Base-by-base conservation (phyloP, 331 rosid genomes). In the Rosa hybrid region DNA sequence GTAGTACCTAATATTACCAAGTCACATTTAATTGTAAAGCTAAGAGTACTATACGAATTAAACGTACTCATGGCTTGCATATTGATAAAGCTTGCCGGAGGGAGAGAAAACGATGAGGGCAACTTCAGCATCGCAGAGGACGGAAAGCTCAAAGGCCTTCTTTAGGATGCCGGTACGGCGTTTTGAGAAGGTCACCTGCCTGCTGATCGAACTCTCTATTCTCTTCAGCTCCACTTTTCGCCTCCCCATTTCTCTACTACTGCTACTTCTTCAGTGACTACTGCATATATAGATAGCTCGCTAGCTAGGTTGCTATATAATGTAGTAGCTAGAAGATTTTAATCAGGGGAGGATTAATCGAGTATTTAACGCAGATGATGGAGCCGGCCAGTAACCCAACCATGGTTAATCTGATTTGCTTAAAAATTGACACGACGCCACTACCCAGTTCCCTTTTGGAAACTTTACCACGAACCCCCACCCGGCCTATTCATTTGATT, bases 181-280 rank as follows among this genome's bases (percentile, higher is more conserved):
- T 84, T 90, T 87, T 6, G 90, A 87, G 81, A 89, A 87, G 11
- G 84, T 88, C 57, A 88, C 89, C 38, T 82, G 86, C 79, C 91
- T 80, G 69, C 84, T 87, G n/a, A 85, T 74, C 76, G 81, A 81
- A 65, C 77, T 90, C 77, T 90, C 91, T 16, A 84, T 90, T 83
- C 90, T 83, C 84, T 90, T 90, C 75, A 87, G 78, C 84, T 82
- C 85, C 39, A 90, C 90, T 73, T 86, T 86, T 0, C 93, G 89
- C 81, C 90, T 84, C 38, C 93, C 90, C 93, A 88, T 87, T 30
- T 18, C n/a, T 78, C 5, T 13, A 34, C 11, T 16, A 5, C 71
- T 38, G 11, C 71, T 38, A 34, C 71, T 67, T 67, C 45, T 68
- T 68, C 72, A 18, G 9, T 41, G 0, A 7, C 12, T 34, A 65